A percentile compares a stretch with the other conserved stretches of the same genome.
Evolutionary conservation across 139 green algal species (phyloP).

Genomic region (Micractinium sp.): DNA sequence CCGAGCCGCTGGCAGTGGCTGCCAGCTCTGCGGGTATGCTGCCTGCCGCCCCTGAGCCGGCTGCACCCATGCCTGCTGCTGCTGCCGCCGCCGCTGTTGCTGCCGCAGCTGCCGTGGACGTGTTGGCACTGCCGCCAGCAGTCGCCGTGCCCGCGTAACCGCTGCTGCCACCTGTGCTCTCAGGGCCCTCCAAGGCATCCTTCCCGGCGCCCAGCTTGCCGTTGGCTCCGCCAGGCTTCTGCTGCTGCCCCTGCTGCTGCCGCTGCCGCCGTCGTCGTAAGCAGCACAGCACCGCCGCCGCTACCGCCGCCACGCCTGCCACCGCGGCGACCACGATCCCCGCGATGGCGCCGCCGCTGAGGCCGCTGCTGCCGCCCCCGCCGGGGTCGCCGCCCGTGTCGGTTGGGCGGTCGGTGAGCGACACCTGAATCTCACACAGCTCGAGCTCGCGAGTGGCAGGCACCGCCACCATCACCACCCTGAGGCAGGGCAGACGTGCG

Average conservation of each 20-base stretch:
- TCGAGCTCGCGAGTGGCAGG: not conserved
- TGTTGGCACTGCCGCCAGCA: not conserved
- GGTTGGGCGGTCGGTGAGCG: not conserved
- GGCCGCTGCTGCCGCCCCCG: not conserved
- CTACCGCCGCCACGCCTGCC: not conserved
- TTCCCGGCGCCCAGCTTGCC: not conserved
- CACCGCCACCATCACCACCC: not conserved
- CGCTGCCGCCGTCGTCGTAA: not conserved
- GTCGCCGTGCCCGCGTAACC: too few relatives aligned
- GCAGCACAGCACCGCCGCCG: too few relatives aligned
- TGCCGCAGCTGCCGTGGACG: not conserved
- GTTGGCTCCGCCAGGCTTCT: not conserved
- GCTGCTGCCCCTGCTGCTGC: not conserved
- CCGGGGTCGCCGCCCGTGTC: too few relatives aligned
- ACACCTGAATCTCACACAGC: slow-evolving; percentile 19
- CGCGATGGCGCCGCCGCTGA: slow-evolving; percentile 4
- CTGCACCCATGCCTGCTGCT: not conserved
- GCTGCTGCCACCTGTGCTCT: not conserved
- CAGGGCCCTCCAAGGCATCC: not conserved
- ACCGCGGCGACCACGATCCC: not conserved
- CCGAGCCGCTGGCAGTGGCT: not conserved
- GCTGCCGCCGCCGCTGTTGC: not conserved
- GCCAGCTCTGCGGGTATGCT: not conserved
- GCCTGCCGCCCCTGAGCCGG: not conserved
- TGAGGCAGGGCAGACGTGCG: not conserved